Evolutionary conservation across 345 rosid species (phyloP), one percentile per base, ranked within the genome.

Genomic region (Cardiospermum halicacabum): DNA sequence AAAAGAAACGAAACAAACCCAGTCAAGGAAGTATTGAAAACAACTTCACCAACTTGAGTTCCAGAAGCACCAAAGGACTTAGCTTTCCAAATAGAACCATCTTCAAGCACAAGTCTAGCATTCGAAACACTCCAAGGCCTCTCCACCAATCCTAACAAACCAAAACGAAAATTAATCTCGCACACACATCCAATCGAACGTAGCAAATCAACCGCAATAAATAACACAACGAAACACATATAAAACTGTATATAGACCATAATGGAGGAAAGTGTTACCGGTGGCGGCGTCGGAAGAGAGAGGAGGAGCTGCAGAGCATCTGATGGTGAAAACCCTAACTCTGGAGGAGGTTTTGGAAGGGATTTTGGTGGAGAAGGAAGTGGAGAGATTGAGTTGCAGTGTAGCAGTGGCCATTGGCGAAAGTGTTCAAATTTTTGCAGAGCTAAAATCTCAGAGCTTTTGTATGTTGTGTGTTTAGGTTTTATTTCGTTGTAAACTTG

Each of bases 61-160:
- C 97, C 99, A 10, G 79, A 78, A 57, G 96, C 95, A 80, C 99
- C 97, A 72, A 94, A 94, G 2, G 99, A 84, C 83, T 91, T 95
- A 40, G 97, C 99, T 64, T 68, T 84, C 99, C 99, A 95, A 16
- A 86, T 30, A 2, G 99, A 91, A 66, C 99, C 98, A 59, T 91
- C 99, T 72, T 86, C 94, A 61, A 89, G 87, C 59, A 86, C 98
- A 68, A 95, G 85, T 64, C 96, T 91, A 64, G 96, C 96, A 73
- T 91, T 77, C 27, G 91, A 79, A 6, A 81, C 71, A 58, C 71
- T 94, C 97, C 99, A 94, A 3, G 96, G 97, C 59, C 88, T 89
- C 69, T 87, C 96, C 48, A 40, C 82, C 58, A 81, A 56, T 54
- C 77, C 92, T 86, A 51, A 15, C 15, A 9, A 62, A 36, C 69